Percentiles rank a stretch among this genome's conserved stretches.
Conservation (phyloP, 2,329 filamentous ascomycete genomes). For the Arthrobotrys iridis region DNA sequence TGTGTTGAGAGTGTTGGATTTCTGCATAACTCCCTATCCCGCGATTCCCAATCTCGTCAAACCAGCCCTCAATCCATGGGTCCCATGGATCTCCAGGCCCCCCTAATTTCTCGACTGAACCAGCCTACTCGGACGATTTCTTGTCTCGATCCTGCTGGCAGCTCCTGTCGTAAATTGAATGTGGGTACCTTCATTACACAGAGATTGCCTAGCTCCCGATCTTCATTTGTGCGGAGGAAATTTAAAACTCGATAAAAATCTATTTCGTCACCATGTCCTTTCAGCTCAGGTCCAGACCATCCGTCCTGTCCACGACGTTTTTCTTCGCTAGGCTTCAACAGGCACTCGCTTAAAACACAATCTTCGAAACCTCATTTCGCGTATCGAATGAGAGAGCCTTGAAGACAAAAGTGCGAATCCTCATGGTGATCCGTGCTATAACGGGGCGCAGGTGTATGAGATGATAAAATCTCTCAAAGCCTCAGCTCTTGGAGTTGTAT, state of each 20-base stretch:
- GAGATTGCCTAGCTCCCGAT: slow-evolving; percentile 22
- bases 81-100: background rate
- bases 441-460: slow-evolving; percentile 6
- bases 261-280: background rate
- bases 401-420: slow-evolving; percentile 8
- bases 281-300: background rate
- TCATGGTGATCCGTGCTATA: slow-evolving; percentile 30
- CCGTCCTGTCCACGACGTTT: slow-evolving; percentile 16
- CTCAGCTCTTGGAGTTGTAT: background rate
- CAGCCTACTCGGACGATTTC: background rate
- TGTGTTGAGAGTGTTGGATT: slow-evolving; percentile 16
- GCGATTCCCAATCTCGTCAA: background rate
- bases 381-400: slow-evolving; percentile 30
- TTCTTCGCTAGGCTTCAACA: slow-evolving; percentile 27
- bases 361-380: slow-evolving; percentile 42
- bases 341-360: slow-evolving; percentile 29
- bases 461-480: slow-evolving; percentile 2
- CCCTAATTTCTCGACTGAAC: background rate
- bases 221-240: slow-evolving; percentile 24
- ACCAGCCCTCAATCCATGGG: no score
- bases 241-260: background rate
- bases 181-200: slow-evolving; percentile 1
- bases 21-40: background rate
- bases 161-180: background rate
- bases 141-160: background rate